A percentile compares a stretch with the other conserved stretches of the same genome.
These are phyloP conservation scores for Cordyceps cicadae DNA, from an alignment of 2,329 filamentous ascomycete species.

Conservation along the genomic window DNA sequence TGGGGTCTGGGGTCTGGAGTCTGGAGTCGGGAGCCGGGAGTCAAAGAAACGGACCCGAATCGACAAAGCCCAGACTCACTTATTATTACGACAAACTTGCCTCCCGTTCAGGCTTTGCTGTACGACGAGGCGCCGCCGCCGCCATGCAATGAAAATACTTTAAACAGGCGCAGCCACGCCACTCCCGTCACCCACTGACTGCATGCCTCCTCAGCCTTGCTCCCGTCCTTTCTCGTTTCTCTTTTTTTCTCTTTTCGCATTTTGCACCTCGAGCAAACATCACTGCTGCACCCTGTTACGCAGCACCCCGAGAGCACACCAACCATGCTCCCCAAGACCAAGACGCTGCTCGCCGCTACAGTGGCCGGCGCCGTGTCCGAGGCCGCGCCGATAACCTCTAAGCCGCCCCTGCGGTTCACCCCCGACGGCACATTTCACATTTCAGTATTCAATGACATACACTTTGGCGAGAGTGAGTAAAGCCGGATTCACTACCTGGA, in stretches of 20 bases:
- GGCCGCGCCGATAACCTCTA: neutral
- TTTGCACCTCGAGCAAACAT: neutral
- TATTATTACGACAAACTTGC: no score
- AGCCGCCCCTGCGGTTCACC: constrained; percentile 23
- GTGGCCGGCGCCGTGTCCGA: neutral
- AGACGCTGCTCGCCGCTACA: neutral
- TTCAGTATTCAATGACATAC: constrained; percentile 59
- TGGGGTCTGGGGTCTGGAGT: no score
- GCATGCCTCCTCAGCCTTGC: no score
- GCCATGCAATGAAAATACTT: no score
- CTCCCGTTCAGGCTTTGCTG: neutral
- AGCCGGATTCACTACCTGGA: no score
- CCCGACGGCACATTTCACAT: constrained; percentile 41
- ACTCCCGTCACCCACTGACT: no score
- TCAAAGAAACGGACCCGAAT: neutral
- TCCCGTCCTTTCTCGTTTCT: neutral
- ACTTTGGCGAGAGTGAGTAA: constrained; percentile 58
- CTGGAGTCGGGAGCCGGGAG: no score
- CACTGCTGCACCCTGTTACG: neutral
- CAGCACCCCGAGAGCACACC: neutral
- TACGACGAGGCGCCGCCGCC: neutral
- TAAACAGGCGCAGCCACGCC: no score
- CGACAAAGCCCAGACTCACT: neutral
- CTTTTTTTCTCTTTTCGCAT: neutral
- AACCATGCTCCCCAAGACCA: neutral